A percentile compares a stretch with the other conserved stretches of the same genome.
Conservation (phyloP, 495 filamentous ascomycete species). For the Cudoniella acicularis region DNA sequence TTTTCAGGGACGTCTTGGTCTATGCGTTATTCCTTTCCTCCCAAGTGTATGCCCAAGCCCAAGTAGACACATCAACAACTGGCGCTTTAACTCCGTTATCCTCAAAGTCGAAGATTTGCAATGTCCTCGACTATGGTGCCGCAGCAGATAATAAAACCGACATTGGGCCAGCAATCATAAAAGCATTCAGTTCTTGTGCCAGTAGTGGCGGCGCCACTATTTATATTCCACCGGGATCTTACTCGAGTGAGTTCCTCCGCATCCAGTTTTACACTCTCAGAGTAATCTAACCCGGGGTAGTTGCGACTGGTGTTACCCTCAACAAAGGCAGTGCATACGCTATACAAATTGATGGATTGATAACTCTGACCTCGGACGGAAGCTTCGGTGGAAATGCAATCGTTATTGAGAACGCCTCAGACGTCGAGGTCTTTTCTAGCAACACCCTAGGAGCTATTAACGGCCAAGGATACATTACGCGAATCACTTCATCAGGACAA, state of each 20-base stretch:
- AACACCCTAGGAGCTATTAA: conserved; percentile 46
- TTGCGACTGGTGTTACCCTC: background rate
- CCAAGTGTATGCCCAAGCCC: background rate
- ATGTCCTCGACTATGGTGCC: conserved; percentile 40
- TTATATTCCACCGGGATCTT: conserved; percentile 34
- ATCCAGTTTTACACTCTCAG: background rate
- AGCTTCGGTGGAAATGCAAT: conserved; percentile 45
- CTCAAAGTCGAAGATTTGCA: conserved; percentile 35
- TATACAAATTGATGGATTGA: conserved; percentile 36
- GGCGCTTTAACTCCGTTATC: conserved; percentile 32
- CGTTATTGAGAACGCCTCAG: conserved; percentile 38
- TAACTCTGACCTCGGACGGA: conserved; percentile 38
- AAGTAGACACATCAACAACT: conserved; percentile 19
- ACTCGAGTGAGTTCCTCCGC: conserved; percentile 17
- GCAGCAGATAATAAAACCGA: conserved; percentile 41
- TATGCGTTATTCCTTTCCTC: background rate
- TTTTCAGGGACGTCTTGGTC: background rate
- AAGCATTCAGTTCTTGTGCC: conserved; percentile 40
- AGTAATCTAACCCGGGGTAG: background rate
- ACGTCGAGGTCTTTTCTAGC: conserved; percentile 48
- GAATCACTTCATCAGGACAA: conserved; percentile 29
- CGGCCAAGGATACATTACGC: conserved; percentile 44
- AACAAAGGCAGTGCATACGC: conserved; percentile 15
- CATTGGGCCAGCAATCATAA: conserved; percentile 37
- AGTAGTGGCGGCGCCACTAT: conserved; percentile 27